Evolutionary conservation across 1,139 yeast genomes (phyloP), one percentile per base, ranked within the genome.

Genomic region (Geotrichum europaeum): DNA sequence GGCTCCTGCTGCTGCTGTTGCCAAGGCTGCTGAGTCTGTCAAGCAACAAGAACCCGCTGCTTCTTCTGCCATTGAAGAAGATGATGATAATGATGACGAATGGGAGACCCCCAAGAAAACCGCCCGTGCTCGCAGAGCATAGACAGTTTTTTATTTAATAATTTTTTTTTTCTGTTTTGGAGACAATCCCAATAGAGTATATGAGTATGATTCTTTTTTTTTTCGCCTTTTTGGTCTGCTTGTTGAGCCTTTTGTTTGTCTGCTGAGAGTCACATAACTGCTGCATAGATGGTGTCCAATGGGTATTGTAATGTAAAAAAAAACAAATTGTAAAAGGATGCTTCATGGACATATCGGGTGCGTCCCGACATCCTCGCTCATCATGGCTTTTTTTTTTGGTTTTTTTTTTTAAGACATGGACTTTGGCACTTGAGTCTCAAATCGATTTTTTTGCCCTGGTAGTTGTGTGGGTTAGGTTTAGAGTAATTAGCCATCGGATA

Each of bases 61-160:
- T 20, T 53, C 50, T 18, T 36, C 56, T 49, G 57, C 51, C 13
- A 36, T 36, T 49, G 53, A 50, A 20, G 53, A 30, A 47, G 56
- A 47, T 24, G 57, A 53, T 50, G 56, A 51, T 40, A 57, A 54
- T 45, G 57, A 50, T 30, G 61, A 49, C n/a, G 58, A 51, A 32
- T 59, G 61, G 61, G 54, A 36, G 24, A 59, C 58, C 30, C 61
- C 61, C 15, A 59, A 59, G 43, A 59, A 59, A 45, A 59, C 61
- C 22, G 58, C 49, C 28, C 58, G 56, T 47, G 34, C 45, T 20
- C 57, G 49, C 34, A 54, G 47, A 40, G 47, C 47, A 40, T 40
- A 40, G 22, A n/a, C 4, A 40, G 47, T n/a, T 40, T 40, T 40
- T 40, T 40, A 34, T 34, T 34, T 34, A 34, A 34, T 34, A 34